Evolutionary conservation across 768 basidiomycete genomes (phyloP).

Genomic region (Suillus fuscotomentosus): DNA sequence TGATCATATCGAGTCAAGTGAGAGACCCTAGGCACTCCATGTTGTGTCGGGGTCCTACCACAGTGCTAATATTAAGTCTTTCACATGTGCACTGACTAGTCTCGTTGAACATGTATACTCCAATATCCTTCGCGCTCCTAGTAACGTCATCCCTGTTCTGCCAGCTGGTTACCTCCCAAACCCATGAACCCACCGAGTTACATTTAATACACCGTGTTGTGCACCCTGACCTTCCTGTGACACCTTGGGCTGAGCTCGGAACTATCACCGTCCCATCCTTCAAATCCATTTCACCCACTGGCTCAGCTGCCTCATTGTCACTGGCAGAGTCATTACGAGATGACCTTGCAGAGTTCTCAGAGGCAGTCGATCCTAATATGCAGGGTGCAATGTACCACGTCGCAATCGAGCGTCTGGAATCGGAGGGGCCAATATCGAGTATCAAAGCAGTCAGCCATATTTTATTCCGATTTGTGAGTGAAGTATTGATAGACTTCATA

Average conservation of each 20-base stretch:
- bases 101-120: background rate
- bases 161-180: background rate
- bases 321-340: slow-evolving; percentile 41
- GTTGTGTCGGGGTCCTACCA: background rate
- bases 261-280: slow-evolving; percentile 22
- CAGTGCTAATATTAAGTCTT: background rate
- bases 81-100: background rate
- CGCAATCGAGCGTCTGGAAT: slow-evolving; percentile 53
- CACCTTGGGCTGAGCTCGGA: slow-evolving; percentile 25
- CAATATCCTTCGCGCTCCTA: slow-evolving; percentile 9
- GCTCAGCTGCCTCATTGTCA: slow-evolving; percentile 33
- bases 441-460: slow-evolving; percentile 49
- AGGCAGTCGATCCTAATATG: slow-evolving; percentile 35
- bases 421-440: slow-evolving; percentile 33
- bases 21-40: slow-evolving; percentile 18
- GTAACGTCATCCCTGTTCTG: slow-evolving; percentile 11
- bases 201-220: slow-evolving; percentile 27
- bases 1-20: slow-evolving; percentile 9
- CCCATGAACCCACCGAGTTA: background rate
- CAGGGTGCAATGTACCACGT: slow-evolving; percentile 66
- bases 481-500: slow-evolving; percentile 15
- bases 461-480: slow-evolving; percentile 49
- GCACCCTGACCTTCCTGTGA: slow-evolving; percentile 28
- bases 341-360: slow-evolving; percentile 47
- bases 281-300: slow-evolving; percentile 34